phyloP scores from a whole-genome alignment of 2,329 filamentous ascomycete genomes.

The Diaporthe nobilis region DNA sequence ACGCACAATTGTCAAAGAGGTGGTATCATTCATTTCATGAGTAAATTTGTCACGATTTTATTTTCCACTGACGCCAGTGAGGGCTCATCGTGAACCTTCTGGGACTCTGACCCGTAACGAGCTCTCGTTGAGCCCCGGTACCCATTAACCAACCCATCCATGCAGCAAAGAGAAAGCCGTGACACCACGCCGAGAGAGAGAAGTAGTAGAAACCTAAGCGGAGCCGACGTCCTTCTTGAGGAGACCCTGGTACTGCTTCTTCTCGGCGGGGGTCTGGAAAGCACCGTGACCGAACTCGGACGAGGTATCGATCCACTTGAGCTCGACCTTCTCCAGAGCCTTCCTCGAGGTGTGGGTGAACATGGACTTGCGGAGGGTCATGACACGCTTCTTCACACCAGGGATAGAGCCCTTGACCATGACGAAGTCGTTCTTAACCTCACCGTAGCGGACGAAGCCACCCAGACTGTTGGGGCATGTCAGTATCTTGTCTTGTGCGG shows the following conservation, averaged over 20 bases:
- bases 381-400: conserved; percentile 99
- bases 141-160: conserved; percentile 40
- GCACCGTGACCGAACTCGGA: conserved; percentile 99
- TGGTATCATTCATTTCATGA: conserved; percentile 38
- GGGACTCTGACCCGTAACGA: conserved; percentile 35
- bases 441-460: conserved; percentile 99
- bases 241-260: conserved; percentile 96
- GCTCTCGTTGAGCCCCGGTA: conserved; percentile 37
- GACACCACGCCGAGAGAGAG: conserved; percentile 67
- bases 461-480: conserved; percentile 76
- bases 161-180: conserved; percentile 59
- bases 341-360: conserved; percentile 96
- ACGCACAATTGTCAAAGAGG: conserved; percentile 16
- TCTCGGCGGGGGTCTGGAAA: conserved; percentile 98
- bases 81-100: conserved; percentile 33
- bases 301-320: conserved; percentile 99
- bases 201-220: conserved; percentile 58
- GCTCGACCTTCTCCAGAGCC: conserved; percentile 98
- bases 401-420: conserved; percentile 98
- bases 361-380: conserved; percentile 99
- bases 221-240: conserved; percentile 95
- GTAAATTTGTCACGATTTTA: conserved; percentile 37
- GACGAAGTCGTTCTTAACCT: conserved; percentile 99
- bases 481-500: background rate
- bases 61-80: conserved; percentile 38